These are phyloP conservation scores for Dipodascus albidus DNA, from an alignment of 805 yeast genomes.

Conservation along the genomic window DNA sequence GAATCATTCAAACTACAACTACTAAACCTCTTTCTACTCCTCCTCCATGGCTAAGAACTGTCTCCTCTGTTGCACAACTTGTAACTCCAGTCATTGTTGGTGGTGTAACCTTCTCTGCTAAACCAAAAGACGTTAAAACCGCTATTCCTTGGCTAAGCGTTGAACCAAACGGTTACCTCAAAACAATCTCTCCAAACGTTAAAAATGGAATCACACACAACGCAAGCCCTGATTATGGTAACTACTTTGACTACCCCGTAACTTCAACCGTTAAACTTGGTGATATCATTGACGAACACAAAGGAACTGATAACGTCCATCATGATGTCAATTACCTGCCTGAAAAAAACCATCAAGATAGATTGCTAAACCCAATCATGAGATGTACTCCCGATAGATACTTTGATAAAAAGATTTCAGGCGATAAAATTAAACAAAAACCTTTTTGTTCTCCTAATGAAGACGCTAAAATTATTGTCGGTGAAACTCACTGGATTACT, in stretches of 20 bases:
- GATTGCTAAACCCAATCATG: conserved; percentile 60
- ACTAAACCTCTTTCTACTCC: not conserved
- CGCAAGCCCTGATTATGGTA: conserved; percentile 59
- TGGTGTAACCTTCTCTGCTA: conserved; percentile 50
- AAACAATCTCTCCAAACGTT: conserved; percentile 63
- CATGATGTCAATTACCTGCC: conserved; percentile 44
- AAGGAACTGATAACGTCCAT: conserved; percentile 39
- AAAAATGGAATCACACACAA: conserved; percentile 62
- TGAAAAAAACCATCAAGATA: conserved; percentile 60
- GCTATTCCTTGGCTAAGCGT: conserved; percentile 74
- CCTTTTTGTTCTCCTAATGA: conserved; percentile 86
- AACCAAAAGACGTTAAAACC: conserved; percentile 37
- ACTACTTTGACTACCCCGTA: conserved; percentile 63
- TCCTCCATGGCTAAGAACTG: conserved; percentile 68
- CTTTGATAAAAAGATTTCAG: conserved; percentile 46
- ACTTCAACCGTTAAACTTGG: conserved; percentile 47
- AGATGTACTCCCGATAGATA: conserved; percentile 79
- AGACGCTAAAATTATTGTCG: conserved; percentile 43
- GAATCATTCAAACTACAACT: not conserved
- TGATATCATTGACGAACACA: conserved; percentile 47
- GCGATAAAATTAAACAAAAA: conserved; percentile 40
- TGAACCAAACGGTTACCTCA: conserved; percentile 67
- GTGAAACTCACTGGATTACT: conserved; percentile 57
- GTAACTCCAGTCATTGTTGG: conserved; percentile 54
- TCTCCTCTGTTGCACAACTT: conserved; percentile 44